These are phyloP conservation scores for Rosa rugosa DNA, from an alignment of 306 rosid genomes.

Conservation along the genomic window DNA sequence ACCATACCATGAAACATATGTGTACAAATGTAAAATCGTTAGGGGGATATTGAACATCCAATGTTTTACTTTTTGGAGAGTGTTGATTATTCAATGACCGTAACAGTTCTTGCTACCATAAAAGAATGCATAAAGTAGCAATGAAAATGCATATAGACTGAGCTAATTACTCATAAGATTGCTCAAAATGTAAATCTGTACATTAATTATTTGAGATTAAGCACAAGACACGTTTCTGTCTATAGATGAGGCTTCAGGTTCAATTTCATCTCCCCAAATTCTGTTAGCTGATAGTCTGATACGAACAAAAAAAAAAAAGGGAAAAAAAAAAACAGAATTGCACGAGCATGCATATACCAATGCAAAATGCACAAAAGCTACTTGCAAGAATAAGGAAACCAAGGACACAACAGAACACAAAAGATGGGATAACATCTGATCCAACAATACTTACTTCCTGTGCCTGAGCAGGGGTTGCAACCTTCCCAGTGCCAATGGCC, in stretches of 20 bases:
- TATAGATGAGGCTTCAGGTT: neutral
- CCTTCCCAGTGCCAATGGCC: constrained; percentile 64
- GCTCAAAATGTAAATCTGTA: neutral
- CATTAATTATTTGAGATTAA: neutral
- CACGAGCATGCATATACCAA: neutral
- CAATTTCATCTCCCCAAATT: neutral
- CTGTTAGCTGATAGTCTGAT: neutral
- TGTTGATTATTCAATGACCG: neutral
- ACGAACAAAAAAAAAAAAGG: neutral
- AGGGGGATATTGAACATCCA: neutral
- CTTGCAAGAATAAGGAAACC: neutral
- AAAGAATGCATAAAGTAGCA: neutral
- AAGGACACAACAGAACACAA: neutral
- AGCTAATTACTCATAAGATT: neutral
- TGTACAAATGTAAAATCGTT: neutral
- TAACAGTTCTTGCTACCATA: neutral
- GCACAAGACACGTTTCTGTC: neutral
- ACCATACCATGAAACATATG: neutral
- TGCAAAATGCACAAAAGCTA: neutral
- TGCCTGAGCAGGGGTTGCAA: constrained; percentile 74
- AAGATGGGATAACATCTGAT: neutral
- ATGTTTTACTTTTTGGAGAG: neutral
- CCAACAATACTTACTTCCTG: constrained; percentile 59
- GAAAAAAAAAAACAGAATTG: neutral
- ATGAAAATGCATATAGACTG: neutral